Evolutionary conservation across 2,329 filamentous ascomycete species (phyloP).

Genomic region (Gnomoniopsis smithogilvyi): DNA sequence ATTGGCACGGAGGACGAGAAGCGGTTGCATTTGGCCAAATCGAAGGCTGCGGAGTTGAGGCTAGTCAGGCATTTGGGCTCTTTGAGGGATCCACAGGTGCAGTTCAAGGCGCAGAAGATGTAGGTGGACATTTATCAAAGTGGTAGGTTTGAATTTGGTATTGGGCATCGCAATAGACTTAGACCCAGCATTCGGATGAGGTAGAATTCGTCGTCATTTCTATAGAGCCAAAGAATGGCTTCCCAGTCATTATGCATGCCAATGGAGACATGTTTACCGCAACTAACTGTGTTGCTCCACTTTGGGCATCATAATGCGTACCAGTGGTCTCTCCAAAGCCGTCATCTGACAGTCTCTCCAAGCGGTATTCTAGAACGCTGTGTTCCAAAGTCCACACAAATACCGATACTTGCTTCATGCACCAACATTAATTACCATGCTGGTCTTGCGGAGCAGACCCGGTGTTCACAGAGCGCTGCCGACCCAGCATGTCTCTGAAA

Average conservation of each 20-base stretch:
- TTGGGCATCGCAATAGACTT: constrained; percentile 7
- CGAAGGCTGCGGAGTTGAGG: constrained; percentile 84
- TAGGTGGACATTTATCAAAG: constrained; percentile 23
- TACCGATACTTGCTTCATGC: not conserved
- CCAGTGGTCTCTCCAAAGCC: not conserved
- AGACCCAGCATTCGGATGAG: constrained; percentile 5
- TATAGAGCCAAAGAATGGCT: not conserved
- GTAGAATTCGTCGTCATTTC: not conserved
- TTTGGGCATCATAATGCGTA: not conserved
- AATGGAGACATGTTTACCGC: not conserved
- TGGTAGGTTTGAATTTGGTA: not conserved
- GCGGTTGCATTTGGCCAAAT: constrained; percentile 64
- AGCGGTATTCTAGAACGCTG: constrained; percentile 2
- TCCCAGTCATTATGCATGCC: not conserved
- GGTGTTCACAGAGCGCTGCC: constrained; percentile 9
- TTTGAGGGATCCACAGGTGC: constrained; percentile 62
- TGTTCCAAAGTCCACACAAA: not conserved
- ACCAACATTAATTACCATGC: not conserved
- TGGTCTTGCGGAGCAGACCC: not conserved
- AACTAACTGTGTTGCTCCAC: not conserved
- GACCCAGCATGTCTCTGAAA: constrained; percentile 13
- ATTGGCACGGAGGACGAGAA: constrained; percentile 45
- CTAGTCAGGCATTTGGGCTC: constrained; percentile 72
- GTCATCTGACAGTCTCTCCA: not conserved
- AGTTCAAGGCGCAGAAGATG: constrained; percentile 57